Evolutionary conservation across 2,329 filamentous ascomycete genomes (phyloP), one percentile per base, ranked within the genome.

Genomic region (Cladosporium sp.): DNA sequence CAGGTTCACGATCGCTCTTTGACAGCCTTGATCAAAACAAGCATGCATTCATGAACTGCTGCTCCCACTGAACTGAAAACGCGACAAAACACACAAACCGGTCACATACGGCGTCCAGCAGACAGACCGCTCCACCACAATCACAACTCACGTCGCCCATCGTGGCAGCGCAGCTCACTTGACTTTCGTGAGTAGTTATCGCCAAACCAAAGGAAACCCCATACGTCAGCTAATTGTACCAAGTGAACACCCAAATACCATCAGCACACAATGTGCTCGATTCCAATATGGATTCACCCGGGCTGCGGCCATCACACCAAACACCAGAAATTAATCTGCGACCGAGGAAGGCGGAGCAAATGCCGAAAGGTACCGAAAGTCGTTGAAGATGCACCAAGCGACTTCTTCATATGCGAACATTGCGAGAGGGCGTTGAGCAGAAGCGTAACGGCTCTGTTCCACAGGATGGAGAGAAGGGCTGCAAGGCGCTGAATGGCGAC

Each of bases 261-360:
- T 31, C 29, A 33, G 18, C 28, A 4, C 52, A 21, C 52, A 14
- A 55, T 55, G 52, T 55, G 52, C 52, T 21, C 26, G 18, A 33
- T 59, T 29, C 56, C 56, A 2, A n/a, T 59, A 7, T 59, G 35
- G 58, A 26, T 49, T 21, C 44, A 61, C 58, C 58, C 58, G 35
- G 29, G 58, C 40, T 61, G 58, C 14, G 58, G 58, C 58, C 58
- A 61, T n/a, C 28, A 61, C 18, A 50, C 44, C 29, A 31, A 49
- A 6, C 44, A 33, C 28, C 18, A 50, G 7, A 61, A 26, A n/a
- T 5, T 35, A 6, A 14, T 52, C 28, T 61, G 44, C 58, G 40
- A 50, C 18, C 28, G 37, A 26, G 58, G 40, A 2, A 50, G 31
- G 14, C 23, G 35, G 5, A 46, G n/a, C 18, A 49, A 61, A 10